Conservation (phyloP, 176 grass and related monocot species). For the Eleusine coracana region DNA sequence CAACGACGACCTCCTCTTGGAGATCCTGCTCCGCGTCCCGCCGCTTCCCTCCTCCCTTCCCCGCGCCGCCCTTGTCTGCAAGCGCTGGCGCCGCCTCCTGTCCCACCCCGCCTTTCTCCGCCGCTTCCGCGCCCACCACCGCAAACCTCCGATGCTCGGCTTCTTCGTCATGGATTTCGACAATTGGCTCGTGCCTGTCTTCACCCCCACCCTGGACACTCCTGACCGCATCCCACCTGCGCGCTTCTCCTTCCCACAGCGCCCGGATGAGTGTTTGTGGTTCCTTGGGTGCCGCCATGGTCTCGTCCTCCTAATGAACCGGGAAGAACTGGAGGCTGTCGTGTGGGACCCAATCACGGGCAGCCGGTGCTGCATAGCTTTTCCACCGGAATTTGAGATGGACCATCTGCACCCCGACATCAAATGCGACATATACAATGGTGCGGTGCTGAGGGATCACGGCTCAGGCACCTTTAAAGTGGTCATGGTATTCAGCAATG, state of each 20-base stretch:
- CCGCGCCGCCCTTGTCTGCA: conserved; percentile 1
- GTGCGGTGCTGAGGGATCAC: background rate
- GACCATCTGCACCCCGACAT: background rate
- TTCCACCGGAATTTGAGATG: background rate
- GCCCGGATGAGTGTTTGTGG: background rate
- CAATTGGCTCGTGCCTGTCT: rapidly evolving
- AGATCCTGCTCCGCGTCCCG: background rate
- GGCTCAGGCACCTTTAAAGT: background rate
- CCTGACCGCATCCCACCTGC: background rate
- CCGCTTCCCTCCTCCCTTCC: conserved; percentile 1
- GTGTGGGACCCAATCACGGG: background rate
- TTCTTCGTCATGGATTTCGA: background rate
- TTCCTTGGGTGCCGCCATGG: background rate
- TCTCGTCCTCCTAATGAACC: background rate
- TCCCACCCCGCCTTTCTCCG: background rate
- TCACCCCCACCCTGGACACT: background rate
- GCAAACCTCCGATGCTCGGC: background rate
- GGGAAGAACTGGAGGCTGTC: background rate
- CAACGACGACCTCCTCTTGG: background rate
- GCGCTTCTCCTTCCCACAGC: background rate
- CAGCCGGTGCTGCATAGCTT: background rate
- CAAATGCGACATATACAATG: background rate
- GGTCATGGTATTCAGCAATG: background rate
- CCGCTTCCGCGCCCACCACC: conserved; percentile 17
- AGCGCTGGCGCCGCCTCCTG: conserved; percentile 3